Conservation (phyloP, 2,329 filamentous ascomycete species). For the Colletotrichum kahawae region DNA sequence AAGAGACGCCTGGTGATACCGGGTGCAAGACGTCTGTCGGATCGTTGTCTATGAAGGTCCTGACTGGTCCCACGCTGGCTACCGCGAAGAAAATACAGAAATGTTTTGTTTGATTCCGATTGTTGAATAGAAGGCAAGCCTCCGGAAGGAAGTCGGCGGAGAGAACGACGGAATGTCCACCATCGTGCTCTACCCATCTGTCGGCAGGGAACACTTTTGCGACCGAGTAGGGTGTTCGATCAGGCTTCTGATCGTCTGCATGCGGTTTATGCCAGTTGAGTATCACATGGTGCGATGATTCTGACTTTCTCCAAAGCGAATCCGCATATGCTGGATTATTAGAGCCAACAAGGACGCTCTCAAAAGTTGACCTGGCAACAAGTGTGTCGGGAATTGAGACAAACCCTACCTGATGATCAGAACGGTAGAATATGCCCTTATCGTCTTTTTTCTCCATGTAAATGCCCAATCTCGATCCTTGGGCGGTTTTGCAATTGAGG, state of each 20-base stretch:
- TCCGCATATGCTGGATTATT: neutral
- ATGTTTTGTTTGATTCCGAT: neutral
- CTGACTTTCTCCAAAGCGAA: neutral
- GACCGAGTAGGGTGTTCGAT: fast-evolving
- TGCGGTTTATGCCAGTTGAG: neutral
- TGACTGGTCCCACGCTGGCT: neutral
- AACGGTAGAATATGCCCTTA: neutral
- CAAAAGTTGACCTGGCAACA: neutral
- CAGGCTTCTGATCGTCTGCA: fast-evolving
- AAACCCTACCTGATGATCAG: neutral
- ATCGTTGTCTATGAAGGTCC: neutral
- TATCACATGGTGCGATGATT: neutral
- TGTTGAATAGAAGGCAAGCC: neutral
- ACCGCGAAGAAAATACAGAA: neutral
- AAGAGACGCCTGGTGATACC: neutral
- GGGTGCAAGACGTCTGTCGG: neutral
- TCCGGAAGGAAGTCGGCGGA: neutral
- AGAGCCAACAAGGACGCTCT: neutral
- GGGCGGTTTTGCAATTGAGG: neutral
- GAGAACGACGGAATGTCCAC: neutral
- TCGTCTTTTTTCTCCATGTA: neutral
- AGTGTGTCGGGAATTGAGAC: neutral
- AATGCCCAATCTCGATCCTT: neutral
- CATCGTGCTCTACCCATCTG: neutral
- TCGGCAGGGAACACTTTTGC: neutral